Evolutionary conservation across 257 asterid species (phyloP).

Genomic region (Solanum chmielewskii): DNA sequence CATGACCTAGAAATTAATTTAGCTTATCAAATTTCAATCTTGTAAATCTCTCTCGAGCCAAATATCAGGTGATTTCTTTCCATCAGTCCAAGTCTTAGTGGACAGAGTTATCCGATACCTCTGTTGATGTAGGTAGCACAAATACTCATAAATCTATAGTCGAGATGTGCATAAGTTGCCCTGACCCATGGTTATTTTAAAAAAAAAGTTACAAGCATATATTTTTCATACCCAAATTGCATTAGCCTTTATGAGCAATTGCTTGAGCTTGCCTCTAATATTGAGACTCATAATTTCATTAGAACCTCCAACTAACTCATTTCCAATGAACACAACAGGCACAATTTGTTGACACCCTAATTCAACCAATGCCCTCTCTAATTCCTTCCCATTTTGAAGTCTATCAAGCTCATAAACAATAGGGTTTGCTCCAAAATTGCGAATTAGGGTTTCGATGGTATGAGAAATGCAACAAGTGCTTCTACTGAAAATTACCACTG

Average conservation of each 20-base stretch:
- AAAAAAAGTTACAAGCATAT: background rate
- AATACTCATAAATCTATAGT: background rate
- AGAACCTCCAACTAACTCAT: background rate
- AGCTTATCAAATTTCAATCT: background rate
- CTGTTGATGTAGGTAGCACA: background rate
- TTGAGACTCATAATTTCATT: background rate
- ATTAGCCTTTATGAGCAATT: background rate
- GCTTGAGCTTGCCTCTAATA: background rate
- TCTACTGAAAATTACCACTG: background rate
- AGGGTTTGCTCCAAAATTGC: background rate
- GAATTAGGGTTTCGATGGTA: background rate
- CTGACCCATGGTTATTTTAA: background rate
- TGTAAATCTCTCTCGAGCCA: background rate
- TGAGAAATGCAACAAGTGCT: background rate
- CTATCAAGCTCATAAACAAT: background rate
- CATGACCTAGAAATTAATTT: background rate
- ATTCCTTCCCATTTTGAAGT: background rate
- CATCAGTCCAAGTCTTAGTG: fast-evolving
- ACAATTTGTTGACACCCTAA: background rate
- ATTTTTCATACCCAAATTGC: background rate
- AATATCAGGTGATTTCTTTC: background rate
- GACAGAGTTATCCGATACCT: background rate
- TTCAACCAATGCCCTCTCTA: background rate
- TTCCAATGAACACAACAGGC: background rate
- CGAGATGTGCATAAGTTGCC: background rate